These are phyloP conservation scores for Metschnikowia henanensis DNA, from an alignment of 805 yeast genomes.

Conservation along the genomic window DNA sequence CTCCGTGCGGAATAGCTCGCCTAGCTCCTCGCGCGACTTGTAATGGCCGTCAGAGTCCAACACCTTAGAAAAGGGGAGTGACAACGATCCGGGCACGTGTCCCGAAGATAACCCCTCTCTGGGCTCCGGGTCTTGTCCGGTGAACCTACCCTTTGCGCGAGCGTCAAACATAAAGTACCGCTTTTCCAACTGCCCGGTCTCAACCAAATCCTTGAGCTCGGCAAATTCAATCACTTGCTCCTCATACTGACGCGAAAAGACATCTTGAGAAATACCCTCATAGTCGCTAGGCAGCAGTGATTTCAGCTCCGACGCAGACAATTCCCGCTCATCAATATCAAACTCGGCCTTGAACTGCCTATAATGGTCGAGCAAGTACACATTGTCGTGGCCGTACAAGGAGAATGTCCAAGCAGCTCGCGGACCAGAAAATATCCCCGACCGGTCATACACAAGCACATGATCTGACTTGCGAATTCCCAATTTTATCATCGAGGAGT, in stretches of 20 bases:
- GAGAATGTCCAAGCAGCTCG: slow-evolving; percentile 91
- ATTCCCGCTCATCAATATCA: slow-evolving; percentile 17
- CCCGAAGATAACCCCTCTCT: slow-evolving; percentile 87
- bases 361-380: slow-evolving; percentile 71
- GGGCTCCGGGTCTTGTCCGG: slow-evolving; percentile 85
- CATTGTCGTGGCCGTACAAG: slow-evolving; percentile 72
- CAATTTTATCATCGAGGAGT: slow-evolving; percentile 48
- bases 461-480: slow-evolving; percentile 58
- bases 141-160: slow-evolving; percentile 69
- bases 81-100: slow-evolving; percentile 79
- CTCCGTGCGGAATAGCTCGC: slow-evolving; percentile 41
- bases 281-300: slow-evolving; percentile 10
- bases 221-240: slow-evolving; percentile 66
- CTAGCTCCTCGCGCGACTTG: slow-evolving; percentile 47
- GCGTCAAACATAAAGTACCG: slow-evolving; percentile 75
- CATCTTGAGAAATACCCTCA: slow-evolving; percentile 22
- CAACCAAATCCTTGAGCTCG: slow-evolving; percentile 59
- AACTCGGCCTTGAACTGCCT: slow-evolving; percentile 49
- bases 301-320: slow-evolving; percentile 14
- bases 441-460: slow-evolving; percentile 80
- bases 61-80: slow-evolving; percentile 71
- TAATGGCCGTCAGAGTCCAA: slow-evolving; percentile 50
- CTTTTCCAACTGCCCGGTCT: slow-evolving; percentile 41
- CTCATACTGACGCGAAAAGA: slow-evolving; percentile 32
- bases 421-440: slow-evolving; percentile 85